Evolutionary conservation across 2,329 filamentous ascomycete species (phyloP).

Genomic region (Cladobotryum mycophilum): DNA sequence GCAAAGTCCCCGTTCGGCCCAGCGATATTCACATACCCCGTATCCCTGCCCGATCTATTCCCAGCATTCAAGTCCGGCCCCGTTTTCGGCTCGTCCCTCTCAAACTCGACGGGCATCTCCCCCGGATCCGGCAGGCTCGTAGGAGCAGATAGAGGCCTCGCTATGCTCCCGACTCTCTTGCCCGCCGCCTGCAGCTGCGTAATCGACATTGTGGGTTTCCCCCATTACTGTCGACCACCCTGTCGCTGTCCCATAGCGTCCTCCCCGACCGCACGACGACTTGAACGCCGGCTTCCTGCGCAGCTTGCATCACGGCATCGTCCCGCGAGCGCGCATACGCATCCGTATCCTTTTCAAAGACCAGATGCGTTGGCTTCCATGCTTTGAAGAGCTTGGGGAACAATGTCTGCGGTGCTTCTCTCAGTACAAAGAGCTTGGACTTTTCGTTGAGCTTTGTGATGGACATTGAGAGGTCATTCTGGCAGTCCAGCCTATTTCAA

Average conservation of each 20-base stretch:
- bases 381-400: slow-evolving; percentile 66
- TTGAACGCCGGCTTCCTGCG: slow-evolving; percentile 58
- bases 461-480: slow-evolving; percentile 60
- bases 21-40: slow-evolving; percentile 53
- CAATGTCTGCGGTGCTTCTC: slow-evolving; percentile 65
- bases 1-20: slow-evolving; percentile 64
- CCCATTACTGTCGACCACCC: slow-evolving; percentile 57
- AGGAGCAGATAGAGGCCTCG: slow-evolving; percentile 55
- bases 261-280: slow-evolving; percentile 60
- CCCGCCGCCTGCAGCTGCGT: slow-evolving; percentile 59
- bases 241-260: slow-evolving; percentile 69
- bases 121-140: slow-evolving; percentile 57
- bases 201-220: slow-evolving; percentile 70
- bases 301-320: slow-evolving; percentile 49
- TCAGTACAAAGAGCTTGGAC: slow-evolving; percentile 64
- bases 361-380: slow-evolving; percentile 69
- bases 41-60: slow-evolving; percentile 48
- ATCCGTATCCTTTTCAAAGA: slow-evolving; percentile 76
- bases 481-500: slow-evolving; percentile 57
- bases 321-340: slow-evolving; percentile 63
- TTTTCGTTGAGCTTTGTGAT: slow-evolving; percentile 64
- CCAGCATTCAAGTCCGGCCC: slow-evolving; percentile 55
- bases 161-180: slow-evolving; percentile 55
- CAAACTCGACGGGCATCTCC: slow-evolving; percentile 52
- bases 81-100: slow-evolving; percentile 45